These are phyloP conservation scores for Vaccinium myrtillus DNA, from an alignment of 148 eudicot species.

Conservation along the genomic window DNA sequence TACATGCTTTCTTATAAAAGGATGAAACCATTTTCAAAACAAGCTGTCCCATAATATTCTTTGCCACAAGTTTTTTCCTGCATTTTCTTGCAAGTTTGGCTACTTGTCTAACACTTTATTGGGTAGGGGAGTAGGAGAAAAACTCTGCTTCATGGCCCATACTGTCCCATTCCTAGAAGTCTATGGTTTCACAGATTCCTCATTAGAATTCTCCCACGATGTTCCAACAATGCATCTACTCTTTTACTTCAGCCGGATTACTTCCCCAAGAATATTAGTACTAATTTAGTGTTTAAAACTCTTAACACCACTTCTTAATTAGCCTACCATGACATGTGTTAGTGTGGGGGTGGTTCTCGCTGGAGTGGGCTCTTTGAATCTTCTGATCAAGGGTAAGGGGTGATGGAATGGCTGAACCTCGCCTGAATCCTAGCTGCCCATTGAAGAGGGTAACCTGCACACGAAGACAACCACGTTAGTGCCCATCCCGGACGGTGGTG, in stretches of 20 bases:
- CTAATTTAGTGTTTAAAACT: background rate
- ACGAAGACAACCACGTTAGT: no score
- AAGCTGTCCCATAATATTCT: background rate
- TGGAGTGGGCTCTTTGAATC: no score
- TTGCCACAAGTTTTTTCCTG: background rate
- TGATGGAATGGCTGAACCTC: no score
- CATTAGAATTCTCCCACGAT: background rate
- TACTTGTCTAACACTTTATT: background rate
- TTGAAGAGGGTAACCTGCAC: no score
- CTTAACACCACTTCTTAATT: background rate
- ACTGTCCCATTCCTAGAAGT: background rate
- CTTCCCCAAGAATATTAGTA: slow-evolving; percentile 18
- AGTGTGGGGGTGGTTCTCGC: no score
- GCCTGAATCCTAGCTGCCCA: no score
- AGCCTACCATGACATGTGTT: background rate
- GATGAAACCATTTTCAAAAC: background rate
- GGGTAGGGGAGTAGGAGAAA: background rate
- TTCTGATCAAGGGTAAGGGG: no score
- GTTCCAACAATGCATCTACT: slow-evolving; percentile 31
- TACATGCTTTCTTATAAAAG: slow-evolving; percentile 3
- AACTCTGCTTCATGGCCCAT: background rate
- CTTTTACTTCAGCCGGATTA: background rate
- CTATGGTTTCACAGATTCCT: slow-evolving; percentile 8
- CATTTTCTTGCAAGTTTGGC: slow-evolving; percentile 8
- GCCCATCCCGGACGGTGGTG: no score